Evolutionary conservation across 1,139 yeast genomes (phyloP).

Genomic region (Taphrina deformans): DNA sequence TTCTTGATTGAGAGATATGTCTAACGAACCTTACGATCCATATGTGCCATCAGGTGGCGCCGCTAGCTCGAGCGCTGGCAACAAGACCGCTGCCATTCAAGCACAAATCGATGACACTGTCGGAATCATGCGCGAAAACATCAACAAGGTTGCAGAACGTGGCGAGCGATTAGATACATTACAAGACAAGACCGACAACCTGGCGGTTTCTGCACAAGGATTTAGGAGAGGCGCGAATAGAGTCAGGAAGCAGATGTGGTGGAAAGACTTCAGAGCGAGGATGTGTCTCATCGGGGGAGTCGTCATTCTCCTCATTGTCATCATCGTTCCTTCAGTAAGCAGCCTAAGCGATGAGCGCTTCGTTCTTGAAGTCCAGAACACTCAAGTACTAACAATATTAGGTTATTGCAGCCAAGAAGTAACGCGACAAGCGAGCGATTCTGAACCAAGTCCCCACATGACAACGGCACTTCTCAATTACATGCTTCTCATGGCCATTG

Average conservation of each 20-base stretch:
- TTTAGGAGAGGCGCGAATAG: constrained; percentile 97
- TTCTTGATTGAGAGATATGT: neutral
- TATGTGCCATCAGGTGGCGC: constrained; percentile 25
- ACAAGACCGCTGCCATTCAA: constrained; percentile 37
- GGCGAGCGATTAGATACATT: constrained; percentile 92
- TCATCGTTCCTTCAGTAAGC: constrained; percentile 86
- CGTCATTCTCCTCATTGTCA: constrained; percentile 78
- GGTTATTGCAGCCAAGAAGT: constrained; percentile 33
- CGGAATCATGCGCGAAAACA: constrained; percentile 96
- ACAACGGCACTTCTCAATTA: neutral
- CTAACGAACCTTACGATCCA: constrained; percentile 34
- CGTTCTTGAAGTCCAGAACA: no score
- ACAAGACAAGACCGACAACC: constrained; percentile 85
- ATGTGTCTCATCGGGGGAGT: constrained; percentile 83
- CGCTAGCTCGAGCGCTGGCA: constrained; percentile 17
- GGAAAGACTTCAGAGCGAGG: constrained; percentile 97
- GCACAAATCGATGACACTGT: constrained; percentile 95
- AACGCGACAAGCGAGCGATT: neutral
- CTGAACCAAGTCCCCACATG: neutral
- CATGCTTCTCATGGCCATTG: neutral
- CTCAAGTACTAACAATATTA: neutral
- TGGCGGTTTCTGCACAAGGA: constrained; percentile 91
- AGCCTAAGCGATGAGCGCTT: no score
- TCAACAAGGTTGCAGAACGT: constrained; percentile 62
- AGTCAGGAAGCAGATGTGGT: constrained; percentile 99